phyloP scores from a whole-genome alignment of 1,139 yeast species.

The Taiozyma onychis region DNA sequence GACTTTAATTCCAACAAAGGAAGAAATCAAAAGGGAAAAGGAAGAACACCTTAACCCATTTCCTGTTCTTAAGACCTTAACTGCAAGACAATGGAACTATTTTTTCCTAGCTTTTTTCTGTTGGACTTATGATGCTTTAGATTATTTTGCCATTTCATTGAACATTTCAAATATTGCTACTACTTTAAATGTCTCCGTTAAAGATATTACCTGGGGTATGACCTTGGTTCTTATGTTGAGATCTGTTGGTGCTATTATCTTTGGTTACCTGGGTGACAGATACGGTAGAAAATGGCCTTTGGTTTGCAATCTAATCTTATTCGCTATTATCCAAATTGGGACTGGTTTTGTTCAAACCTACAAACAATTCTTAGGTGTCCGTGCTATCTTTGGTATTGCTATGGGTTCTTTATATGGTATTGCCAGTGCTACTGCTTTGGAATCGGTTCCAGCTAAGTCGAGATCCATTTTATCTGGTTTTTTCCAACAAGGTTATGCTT shows the following conservation, averaged over 20 bases:
- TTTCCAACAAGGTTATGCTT: slow-evolving; percentile 69
- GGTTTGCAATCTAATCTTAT: slow-evolving; percentile 44
- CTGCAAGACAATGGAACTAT: slow-evolving; percentile 52
- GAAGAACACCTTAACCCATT: slow-evolving; percentile 44
- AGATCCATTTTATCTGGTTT: slow-evolving; percentile 62
- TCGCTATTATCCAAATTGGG: slow-evolving; percentile 60
- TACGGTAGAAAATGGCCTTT: slow-evolving; percentile 74
- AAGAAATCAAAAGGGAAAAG: slow-evolving; percentile 24
- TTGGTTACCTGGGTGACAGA: slow-evolving; percentile 61
- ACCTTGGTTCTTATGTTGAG: slow-evolving; percentile 75
- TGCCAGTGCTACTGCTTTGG: slow-evolving; percentile 63
- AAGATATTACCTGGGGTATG: slow-evolving; percentile 72
- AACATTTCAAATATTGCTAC: slow-evolving; percentile 52
- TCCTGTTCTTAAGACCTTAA: slow-evolving; percentile 42
- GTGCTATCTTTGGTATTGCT: slow-evolving; percentile 61
- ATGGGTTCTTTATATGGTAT: slow-evolving; percentile 72
- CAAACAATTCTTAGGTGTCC: slow-evolving; percentile 60
- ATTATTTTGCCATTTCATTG: slow-evolving; percentile 64
- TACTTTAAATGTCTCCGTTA: slow-evolving; percentile 42
- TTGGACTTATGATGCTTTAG: slow-evolving; percentile 80
- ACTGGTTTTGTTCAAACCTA: slow-evolving; percentile 66
- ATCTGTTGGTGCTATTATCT: slow-evolving; percentile 70
- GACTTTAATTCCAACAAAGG: slow-evolving; percentile 36
- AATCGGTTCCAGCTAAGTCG: slow-evolving; percentile 59
- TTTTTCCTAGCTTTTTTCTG: slow-evolving; percentile 58